Evolutionary conservation across 179 eudicot genomes (phyloP), one percentile per base, ranked within the genome.

Genomic region (Silene noctiflora): DNA sequence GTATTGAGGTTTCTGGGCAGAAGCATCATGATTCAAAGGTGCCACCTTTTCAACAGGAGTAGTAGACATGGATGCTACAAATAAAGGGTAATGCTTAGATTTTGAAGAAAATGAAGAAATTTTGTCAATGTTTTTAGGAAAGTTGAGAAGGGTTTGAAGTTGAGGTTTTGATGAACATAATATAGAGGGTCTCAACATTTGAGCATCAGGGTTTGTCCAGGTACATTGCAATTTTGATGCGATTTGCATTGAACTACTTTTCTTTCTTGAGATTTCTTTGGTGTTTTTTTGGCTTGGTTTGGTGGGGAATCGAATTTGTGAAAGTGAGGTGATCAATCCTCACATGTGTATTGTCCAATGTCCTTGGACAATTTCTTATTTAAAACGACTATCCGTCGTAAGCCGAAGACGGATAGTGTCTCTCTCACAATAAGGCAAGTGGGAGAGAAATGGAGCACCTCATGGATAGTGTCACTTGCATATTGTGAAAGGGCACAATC

Each of bases 31-130:
- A 71, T 76, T 74, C 75, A 69, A 71, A 76, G 75, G 55, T 76
- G 82, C 76, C 39, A 72, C 82, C 74, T 77, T 78, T 74, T 66
- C 79, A 70, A 79, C 46, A 0, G 82, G 58, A 58, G 75, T 48
- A 68, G 84, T 81, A 55, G 88, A 84, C 71, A 77, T 74, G 66
- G 80, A 12, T 10, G 85, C 86, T 72, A 42, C 42, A 73, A 75
- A 27, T 24, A 78, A 53, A 29, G 83, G 84, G 83, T 14, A 64
- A 44, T 55, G 67, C n/a, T 55, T 67, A 53, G 20, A 24, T 44
- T 42, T 12, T 13, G 66, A 16, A 68, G 74, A 1, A 76, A 12
- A 8, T 22, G 55, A 42, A 58, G 58, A 3, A n/a, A 75, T 39
- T 67, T 44, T 19, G 22, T 6, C 13, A 0, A 62, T n/a, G 39